Conservation (phyloP, 805 yeast species). For the Sporopachydermia quercuum region DNA sequence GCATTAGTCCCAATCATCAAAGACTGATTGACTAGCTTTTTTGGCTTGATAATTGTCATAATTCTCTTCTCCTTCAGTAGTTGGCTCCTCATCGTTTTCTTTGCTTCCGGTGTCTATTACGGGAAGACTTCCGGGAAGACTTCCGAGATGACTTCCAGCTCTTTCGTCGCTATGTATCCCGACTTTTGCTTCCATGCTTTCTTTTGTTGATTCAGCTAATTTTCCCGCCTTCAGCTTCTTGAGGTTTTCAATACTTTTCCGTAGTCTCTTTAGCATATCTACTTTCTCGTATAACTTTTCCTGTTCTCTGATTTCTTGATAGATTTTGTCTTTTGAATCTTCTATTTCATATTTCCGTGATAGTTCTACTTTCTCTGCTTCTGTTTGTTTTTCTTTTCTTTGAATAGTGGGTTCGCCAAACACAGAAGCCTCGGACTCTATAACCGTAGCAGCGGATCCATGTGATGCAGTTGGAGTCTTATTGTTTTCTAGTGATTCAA, state of each 20-base stretch:
- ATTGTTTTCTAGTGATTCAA: conserved; percentile 1
- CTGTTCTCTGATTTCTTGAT: background rate
- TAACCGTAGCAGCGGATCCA: background rate
- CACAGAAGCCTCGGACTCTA: background rate
- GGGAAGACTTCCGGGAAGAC: background rate
- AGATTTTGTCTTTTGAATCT: background rate
- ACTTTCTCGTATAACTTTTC: background rate
- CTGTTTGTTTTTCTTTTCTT: background rate
- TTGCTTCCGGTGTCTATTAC: background rate
- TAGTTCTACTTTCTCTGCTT: background rate
- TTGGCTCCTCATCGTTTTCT: background rate
- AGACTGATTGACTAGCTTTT: background rate
- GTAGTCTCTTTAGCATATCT: background rate
- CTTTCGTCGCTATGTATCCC: no score
- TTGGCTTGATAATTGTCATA: background rate
- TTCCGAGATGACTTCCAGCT: background rate
- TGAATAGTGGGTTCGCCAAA: background rate
- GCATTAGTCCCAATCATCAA: background rate
- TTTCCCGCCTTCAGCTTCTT: background rate
- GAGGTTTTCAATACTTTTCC: background rate
- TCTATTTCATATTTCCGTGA: background rate
- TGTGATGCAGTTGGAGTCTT: no score
- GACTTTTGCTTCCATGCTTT: background rate
- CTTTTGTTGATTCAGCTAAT: background rate
- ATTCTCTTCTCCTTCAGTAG: background rate